Evolutionary conservation across 345 rosid genomes (phyloP).

Genomic region (Brassica carinata): DNA sequence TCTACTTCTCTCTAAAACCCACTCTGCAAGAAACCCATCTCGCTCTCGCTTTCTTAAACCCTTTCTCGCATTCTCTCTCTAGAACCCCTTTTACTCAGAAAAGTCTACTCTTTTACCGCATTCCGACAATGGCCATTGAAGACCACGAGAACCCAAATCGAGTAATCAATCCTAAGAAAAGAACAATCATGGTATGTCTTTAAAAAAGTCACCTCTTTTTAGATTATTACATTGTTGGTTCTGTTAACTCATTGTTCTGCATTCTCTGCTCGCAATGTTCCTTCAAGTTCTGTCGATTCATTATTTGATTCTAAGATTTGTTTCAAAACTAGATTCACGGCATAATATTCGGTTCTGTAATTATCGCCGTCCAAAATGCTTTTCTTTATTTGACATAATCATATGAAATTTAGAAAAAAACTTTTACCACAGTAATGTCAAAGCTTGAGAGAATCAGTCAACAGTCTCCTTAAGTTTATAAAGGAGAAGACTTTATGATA

Average conservation of each 20-base stretch:
- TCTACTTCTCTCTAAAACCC: background rate
- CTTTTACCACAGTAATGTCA: background rate
- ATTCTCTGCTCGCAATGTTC: constrained; percentile 1
- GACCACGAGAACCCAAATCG: constrained; percentile 65
- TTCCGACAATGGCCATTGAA: constrained; percentile 9
- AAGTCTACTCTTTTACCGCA: background rate
- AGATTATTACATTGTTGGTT: constrained; percentile 5
- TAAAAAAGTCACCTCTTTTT: background rate
- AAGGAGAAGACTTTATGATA: constrained; percentile 22
- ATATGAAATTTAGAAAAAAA: background rate
- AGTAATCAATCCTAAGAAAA: constrained; percentile 67
- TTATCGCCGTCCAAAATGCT: constrained; percentile 17
- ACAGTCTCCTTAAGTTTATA: constrained; percentile 10
- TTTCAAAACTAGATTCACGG: constrained; percentile 30
- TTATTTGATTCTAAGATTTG: constrained; percentile 5
- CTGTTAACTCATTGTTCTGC: background rate
- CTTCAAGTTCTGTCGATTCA: background rate
- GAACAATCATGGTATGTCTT: constrained; percentile 59
- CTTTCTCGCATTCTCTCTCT: background rate
- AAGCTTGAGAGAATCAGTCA: background rate
- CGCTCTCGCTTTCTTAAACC: background rate
- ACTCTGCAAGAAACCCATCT: background rate
- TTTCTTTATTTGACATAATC: constrained; percentile 26
- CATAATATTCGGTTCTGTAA: constrained; percentile 27
- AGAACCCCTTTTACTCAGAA: background rate